A percentile compares a stretch with the other conserved stretches of the same genome.
phyloP scores from a whole-genome alignment of 352 stramenopile species.

The Phytophthora tentaculata region DNA sequence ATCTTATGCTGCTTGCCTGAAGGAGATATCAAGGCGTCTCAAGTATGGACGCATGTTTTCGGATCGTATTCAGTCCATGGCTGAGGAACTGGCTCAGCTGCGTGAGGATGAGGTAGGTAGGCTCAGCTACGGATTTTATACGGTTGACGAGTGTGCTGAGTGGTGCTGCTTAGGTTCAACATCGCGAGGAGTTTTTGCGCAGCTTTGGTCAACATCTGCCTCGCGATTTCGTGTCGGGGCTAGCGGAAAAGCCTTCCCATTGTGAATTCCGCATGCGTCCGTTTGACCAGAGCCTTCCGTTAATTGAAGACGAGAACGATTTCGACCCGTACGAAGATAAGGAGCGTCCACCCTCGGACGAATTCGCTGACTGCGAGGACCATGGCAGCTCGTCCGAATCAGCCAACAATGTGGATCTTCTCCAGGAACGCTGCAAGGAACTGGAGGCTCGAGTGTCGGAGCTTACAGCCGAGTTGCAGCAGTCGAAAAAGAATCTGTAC shows the following conservation, averaged over 20 bases:
- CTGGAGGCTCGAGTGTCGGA: slow-evolving; percentile 68
- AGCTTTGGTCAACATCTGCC: slow-evolving; percentile 84
- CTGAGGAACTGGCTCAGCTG: slow-evolving; percentile 81
- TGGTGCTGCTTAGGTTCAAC: slow-evolving; percentile 50
- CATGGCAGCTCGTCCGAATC: slow-evolving; percentile 27
- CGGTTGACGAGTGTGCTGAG: slow-evolving; percentile 17
- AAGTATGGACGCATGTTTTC: slow-evolving; percentile 81
- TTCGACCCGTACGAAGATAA: slow-evolving; percentile 43
- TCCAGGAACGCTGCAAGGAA: slow-evolving; percentile 76
- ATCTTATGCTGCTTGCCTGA: slow-evolving; percentile 79
- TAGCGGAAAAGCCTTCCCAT: slow-evolving; percentile 88
- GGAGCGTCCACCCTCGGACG: slow-evolving; percentile 29
- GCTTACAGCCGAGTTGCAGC: slow-evolving; percentile 71
- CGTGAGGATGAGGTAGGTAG: slow-evolving; percentile 79
- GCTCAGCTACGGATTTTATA: no score
- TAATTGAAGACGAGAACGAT: slow-evolving; percentile 56
- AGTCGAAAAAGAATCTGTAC: slow-evolving; percentile 75
- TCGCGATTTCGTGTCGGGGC: slow-evolving; percentile 78
- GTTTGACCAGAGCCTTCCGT: slow-evolving; percentile 84
- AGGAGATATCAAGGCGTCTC: slow-evolving; percentile 77
- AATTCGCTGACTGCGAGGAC: slow-evolving; percentile 42
- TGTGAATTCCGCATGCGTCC: slow-evolving; percentile 89
- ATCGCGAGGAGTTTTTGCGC: slow-evolving; percentile 77
- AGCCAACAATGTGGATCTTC: slow-evolving; percentile 49
- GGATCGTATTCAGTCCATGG: slow-evolving; percentile 86